Evolutionary conservation across 345 rosid species (phyloP).

Genomic region (Rhodomyrtus tomentosa): DNA sequence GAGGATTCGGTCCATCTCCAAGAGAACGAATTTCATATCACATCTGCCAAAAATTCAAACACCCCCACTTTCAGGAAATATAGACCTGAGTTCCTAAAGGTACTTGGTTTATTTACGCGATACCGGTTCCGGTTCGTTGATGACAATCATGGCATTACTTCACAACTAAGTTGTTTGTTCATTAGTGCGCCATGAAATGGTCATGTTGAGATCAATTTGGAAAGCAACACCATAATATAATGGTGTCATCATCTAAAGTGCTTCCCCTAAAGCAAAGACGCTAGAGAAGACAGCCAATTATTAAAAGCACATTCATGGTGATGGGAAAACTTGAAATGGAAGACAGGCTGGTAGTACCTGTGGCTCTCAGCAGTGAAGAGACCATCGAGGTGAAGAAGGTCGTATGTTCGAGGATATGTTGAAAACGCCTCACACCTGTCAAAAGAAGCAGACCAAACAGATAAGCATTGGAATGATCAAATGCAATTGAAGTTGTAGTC

Average conservation of each 20-base stretch:
- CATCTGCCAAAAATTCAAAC: constrained; percentile 40
- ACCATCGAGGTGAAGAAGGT: constrained; percentile 91
- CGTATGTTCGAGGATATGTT: constrained; percentile 92
- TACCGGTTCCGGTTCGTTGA: background rate
- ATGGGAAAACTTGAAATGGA: background rate
- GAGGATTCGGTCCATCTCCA: constrained; percentile 90
- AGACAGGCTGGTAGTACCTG: constrained; percentile 34
- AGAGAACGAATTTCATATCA: constrained; percentile 70
- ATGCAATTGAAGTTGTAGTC: background rate
- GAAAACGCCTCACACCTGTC: constrained; percentile 97
- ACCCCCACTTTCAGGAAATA: background rate
- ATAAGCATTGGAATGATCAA: background rate
- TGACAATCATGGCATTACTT: background rate
- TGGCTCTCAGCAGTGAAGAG: constrained; percentile 83
- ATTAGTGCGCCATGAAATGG: background rate
- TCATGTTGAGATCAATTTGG: background rate
- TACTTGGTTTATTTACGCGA: no score
- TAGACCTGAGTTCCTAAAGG: background rate
- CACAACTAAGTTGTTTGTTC: background rate
- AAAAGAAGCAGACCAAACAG: constrained; percentile 4
- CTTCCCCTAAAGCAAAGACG: background rate
- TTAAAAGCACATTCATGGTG: background rate
- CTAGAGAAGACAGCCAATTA: background rate
- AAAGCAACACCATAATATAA: background rate
- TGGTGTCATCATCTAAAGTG: background rate